Conservation (phyloP, 2,329 filamentous ascomycete species). For the Capronia coronata region DNA sequence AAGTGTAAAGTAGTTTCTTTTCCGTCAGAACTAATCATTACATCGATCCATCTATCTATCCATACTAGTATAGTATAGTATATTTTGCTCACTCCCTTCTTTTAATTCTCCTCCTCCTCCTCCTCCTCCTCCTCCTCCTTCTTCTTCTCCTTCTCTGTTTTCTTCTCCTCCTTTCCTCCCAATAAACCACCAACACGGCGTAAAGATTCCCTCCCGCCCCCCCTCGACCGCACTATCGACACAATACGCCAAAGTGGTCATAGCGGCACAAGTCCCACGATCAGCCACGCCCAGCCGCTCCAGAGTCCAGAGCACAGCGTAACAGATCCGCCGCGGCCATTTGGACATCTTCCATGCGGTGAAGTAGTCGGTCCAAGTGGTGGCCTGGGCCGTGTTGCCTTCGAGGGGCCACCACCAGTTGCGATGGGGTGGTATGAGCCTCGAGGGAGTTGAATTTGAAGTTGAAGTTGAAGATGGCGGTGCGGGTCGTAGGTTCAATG, state of each 20-base stretch:
- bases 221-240: slow-evolving; percentile 19
- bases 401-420: slow-evolving; percentile 29
- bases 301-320: slow-evolving; percentile 14
- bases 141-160: no score
- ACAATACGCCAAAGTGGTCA: slow-evolving; percentile 19
- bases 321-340: slow-evolving; percentile 8
- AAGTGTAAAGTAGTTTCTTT: no score
- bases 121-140: no score
- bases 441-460: neutral
- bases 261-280: slow-evolving; percentile 15
- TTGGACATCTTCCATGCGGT: slow-evolving; percentile 20
- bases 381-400: slow-evolving; percentile 15
- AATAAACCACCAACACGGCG: slow-evolving; percentile 28
- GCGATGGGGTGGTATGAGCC: neutral
- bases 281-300: slow-evolving; percentile 23
- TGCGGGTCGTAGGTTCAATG: no score
- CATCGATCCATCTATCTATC: no score
- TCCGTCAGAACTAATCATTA: no score
- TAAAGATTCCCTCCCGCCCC: slow-evolving; percentile 20
- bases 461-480: neutral
- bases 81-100: no score
- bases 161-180: slow-evolving; percentile 13
- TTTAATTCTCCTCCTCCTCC: no score
- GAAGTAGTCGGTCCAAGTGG: slow-evolving; percentile 21
- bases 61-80: no score